phyloP scores from a whole-genome alignment of 306 rosid species.

The Prosopis cineraria region DNA sequence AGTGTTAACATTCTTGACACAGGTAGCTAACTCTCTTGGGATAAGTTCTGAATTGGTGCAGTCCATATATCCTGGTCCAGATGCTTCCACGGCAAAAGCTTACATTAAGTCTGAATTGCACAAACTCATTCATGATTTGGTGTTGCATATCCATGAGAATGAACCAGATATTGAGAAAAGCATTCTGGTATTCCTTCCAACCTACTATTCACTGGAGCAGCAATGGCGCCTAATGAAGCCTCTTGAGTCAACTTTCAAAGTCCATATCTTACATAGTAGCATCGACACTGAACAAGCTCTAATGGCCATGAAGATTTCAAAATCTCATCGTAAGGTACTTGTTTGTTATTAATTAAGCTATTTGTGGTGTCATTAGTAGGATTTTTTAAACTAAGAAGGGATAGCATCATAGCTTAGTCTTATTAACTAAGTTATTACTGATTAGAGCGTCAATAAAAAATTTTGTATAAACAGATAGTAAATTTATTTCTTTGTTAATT shows the following conservation, averaged over 20 bases:
- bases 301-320: conserved; percentile 75
- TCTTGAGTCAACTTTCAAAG: conserved; percentile 64
- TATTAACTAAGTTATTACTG: conserved; percentile 6
- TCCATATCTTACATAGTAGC: conserved; percentile 86
- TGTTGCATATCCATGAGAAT: conserved; percentile 70
- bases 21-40: conserved; percentile 64
- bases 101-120: conserved; percentile 53
- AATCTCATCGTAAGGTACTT: conserved; percentile 80
- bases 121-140: conserved; percentile 69
- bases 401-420: neutral
- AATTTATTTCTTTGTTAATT: neutral
- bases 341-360: conserved; percentile 11
- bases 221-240: conserved; percentile 82
- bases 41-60: conserved; percentile 45
- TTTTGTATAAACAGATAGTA: conserved; percentile 16
- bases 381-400: neutral
- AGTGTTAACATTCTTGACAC: conserved; percentile 32
- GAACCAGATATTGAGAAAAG: conserved; percentile 88
- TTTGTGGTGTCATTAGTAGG: conserved; percentile 14
- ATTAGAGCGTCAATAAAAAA: neutral
- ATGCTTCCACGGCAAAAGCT: conserved; percentile 44
- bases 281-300: conserved; percentile 90
- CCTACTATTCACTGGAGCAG: conserved; percentile 74
- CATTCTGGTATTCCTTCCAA: conserved; percentile 90
- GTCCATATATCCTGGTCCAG: conserved; percentile 41